Evolutionary conservation across 331 rosid genomes (phyloP).

Genomic region (Dryas integrifolia): DNA sequence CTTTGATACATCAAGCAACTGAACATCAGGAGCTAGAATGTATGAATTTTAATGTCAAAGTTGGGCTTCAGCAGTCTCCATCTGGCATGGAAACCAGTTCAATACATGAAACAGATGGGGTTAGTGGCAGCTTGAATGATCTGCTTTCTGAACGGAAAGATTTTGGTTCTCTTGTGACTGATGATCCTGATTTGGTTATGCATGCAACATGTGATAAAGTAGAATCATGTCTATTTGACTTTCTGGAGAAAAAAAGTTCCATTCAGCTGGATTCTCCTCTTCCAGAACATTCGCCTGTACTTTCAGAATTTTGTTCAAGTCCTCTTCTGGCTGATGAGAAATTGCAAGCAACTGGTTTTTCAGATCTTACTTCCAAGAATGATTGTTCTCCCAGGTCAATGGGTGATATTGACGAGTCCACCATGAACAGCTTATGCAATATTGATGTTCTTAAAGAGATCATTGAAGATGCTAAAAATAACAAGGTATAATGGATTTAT

Average conservation of each 20-base stretch:
- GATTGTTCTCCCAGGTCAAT: constrained; percentile 29
- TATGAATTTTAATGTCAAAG: constrained; percentile 8
- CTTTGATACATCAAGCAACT: constrained; percentile 16
- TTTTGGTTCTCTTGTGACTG: constrained; percentile 20
- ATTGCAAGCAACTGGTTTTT: constrained; percentile 28
- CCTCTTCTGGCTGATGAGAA: constrained; percentile 25
- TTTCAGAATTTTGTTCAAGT: constrained; percentile 29
- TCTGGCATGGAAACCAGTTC: constrained; percentile 13
- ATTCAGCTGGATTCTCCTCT: neutral
- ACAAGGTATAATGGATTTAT: constrained; percentile 62
- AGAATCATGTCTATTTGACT: constrained; percentile 16
- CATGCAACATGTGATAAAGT: constrained; percentile 9
- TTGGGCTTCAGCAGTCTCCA: constrained; percentile 25
- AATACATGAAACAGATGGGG: constrained; percentile 22
- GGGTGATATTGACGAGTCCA: constrained; percentile 34
- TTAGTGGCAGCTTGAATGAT: constrained; percentile 10
- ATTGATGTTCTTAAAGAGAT: constrained; percentile 65
- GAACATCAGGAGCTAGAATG: constrained; percentile 17
- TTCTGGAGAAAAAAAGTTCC: constrained; percentile 1
- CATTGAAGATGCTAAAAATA: constrained; percentile 70
- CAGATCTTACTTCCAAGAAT: constrained; percentile 22
- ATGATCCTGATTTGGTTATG: constrained; percentile 10
- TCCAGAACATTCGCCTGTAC: constrained; percentile 20
- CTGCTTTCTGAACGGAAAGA: constrained; percentile 23
- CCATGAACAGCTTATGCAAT: constrained; percentile 29